Base-by-base conservation (phyloP, 257 asterid species). In the Solanum raphanifolium region DNA sequence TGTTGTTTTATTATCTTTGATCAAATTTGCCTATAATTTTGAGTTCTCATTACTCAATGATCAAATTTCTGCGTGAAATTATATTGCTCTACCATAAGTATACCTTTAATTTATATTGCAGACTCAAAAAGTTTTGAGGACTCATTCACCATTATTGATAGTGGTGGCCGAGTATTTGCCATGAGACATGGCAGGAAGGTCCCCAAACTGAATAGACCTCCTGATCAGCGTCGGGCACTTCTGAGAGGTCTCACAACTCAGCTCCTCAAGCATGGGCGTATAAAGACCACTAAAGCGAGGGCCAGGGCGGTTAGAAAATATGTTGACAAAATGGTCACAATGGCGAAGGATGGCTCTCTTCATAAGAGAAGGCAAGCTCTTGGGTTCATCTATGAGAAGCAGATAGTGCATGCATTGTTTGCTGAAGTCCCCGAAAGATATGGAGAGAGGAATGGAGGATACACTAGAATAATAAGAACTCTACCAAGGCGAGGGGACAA, bases 291-390 rank as follows among this genome's bases (percentile, higher is more conserved):
- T 4, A 92, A 96, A 88, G 98, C 98, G 29, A 90, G 99, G 87
- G 99, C 99, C 20, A 95, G 98, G 88, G 99, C 99, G 1, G 86
- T 97, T 94, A 93, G 99, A 62, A 97, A 97, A 91, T 94, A 91
- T 21, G 94, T 94, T 0, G 99, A 96, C 91, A 96, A 96, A 39
- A 97, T 96, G 99, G 91, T 97, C 87, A 96, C 99, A 2, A 58
- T 97, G 90, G 99, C 99, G 4, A 97, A 97, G 90, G 98, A 97
- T 29, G 99, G 99, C 1, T 82, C 99, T 79, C 92, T 97, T 1
- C 99, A 97, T 88, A 97, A 97, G 93, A 93, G 99, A 90, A 93
- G 99, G 90, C 99, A 97, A 88, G 99, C 99, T 83, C 98, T 97
- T 1, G 98, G 99, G 11, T 97, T 93, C 68, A 92, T 97, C 86